Conservation (phyloP, 2,329 filamentous ascomycete species). For the Paraphoma chrysanthemicola region DNA sequence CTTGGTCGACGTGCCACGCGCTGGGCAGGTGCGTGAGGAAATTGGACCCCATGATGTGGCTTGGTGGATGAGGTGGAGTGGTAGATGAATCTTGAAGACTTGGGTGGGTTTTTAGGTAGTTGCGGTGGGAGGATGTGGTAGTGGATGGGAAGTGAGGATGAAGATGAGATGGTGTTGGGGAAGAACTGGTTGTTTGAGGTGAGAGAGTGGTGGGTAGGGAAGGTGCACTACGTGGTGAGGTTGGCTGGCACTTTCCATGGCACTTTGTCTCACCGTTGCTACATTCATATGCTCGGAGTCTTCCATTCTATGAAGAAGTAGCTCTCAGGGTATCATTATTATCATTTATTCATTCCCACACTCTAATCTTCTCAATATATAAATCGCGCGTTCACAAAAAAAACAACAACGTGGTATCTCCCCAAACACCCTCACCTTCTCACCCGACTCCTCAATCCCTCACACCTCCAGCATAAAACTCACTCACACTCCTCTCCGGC, state of each 20-base stretch:
- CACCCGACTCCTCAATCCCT: slow-evolving; percentile 4
- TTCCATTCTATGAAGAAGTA: no score
- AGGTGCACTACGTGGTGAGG: neutral
- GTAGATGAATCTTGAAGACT: neutral
- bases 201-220: neutral
- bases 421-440: neutral
- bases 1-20: slow-evolving; percentile 97
- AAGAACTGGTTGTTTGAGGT: neutral
- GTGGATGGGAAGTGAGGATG: neutral
- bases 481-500: slow-evolving; percentile 24
- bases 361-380: no score
- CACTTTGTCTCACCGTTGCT: neutral
- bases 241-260: neutral
- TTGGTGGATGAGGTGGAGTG: neutral
- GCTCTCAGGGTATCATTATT: no score
- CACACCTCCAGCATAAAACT: slow-evolving; percentile 25
- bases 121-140: neutral
- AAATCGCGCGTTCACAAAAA: neutral
- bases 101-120: neutral
- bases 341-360: no score
- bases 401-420: neutral
- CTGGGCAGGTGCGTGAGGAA: slow-evolving; percentile 86
- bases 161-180: neutral
- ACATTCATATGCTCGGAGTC: no score
- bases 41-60: slow-evolving; percentile 72